A percentile compares a stretch with the other conserved stretches of the same genome.
Conservation (phyloP, 371 early-diverging fungal genomes). For the Haplosporangium sp. region DNA sequence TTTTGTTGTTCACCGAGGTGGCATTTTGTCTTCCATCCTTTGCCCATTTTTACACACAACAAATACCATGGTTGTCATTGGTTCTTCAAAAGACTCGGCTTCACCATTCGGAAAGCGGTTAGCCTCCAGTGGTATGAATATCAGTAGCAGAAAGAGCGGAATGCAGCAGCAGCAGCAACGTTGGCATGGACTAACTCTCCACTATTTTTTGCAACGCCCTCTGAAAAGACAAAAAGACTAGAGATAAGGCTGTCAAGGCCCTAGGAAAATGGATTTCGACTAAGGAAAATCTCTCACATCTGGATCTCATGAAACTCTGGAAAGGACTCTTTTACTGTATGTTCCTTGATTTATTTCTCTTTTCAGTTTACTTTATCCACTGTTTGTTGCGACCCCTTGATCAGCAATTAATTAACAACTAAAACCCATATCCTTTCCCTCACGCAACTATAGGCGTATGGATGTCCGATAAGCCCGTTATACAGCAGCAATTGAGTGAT, state of each 20-base stretch:
- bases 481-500: conserved; percentile 90
- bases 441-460: conserved; percentile 76
- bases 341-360: conserved; percentile 16
- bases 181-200: no score
- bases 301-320: conserved; percentile 90
- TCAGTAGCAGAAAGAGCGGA: not conserved
- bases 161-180: not conserved
- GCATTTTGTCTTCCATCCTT: not conserved
- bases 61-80: conserved; percentile 41
- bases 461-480: conserved; percentile 94
- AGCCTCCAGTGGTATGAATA: conserved; percentile 67
- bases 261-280: conserved; percentile 72
- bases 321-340: conserved; percentile 94
- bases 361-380: not conserved
- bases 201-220: not conserved
- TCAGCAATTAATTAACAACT: no score
- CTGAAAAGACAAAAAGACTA: conserved; percentile 80
- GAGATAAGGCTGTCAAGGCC: conserved; percentile 84
- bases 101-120: conserved; percentile 73
- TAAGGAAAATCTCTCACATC: conserved; percentile 65
- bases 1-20: not conserved
- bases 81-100: conserved; percentile 46
- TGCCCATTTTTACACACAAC: not conserved
- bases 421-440: not conserved
- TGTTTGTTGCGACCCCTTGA: not conserved